Conservation (phyloP, 2,329 filamentous ascomycete species). For the Dactylellina sp. region DNA sequence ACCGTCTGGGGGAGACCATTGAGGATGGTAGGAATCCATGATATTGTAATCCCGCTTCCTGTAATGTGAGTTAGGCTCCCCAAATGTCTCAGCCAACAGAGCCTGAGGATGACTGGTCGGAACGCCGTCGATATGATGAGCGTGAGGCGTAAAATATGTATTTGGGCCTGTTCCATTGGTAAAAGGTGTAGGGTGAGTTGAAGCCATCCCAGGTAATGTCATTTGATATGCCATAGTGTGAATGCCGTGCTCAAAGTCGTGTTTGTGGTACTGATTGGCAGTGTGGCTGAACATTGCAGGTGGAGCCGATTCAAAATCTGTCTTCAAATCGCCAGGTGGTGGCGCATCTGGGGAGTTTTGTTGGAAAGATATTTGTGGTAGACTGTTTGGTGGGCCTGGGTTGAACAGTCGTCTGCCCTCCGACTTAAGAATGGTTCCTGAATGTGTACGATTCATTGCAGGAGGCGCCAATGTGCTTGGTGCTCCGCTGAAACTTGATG, state of each 20-base stretch:
- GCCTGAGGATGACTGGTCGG: slow-evolving; percentile 36
- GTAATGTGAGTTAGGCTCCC: slow-evolving; percentile 27
- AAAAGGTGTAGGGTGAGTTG: slow-evolving; percentile 41
- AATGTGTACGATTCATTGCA: slow-evolving; percentile 48
- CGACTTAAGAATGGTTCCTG: slow-evolving; percentile 42
- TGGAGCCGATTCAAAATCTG: slow-evolving; percentile 32
- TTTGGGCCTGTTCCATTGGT: slow-evolving; percentile 36
- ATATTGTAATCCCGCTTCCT: slow-evolving; percentile 36
- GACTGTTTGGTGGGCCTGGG: slow-evolving; percentile 15
- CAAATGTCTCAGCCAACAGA: slow-evolving; percentile 43
- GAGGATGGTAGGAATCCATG: slow-evolving; percentile 36
- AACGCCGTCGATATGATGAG: slow-evolving; percentile 42
- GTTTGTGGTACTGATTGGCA: slow-evolving; percentile 39
- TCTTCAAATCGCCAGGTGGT: slow-evolving; percentile 41
- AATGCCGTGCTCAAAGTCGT: slow-evolving; percentile 37
- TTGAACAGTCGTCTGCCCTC: slow-evolving; percentile 42
- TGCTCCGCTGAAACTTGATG: slow-evolving; percentile 36
- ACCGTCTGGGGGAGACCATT: slow-evolving; percentile 44
- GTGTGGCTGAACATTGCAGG: slow-evolving; percentile 34
- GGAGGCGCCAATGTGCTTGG: slow-evolving; percentile 28
- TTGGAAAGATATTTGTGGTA: slow-evolving; percentile 44
- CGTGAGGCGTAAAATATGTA: slow-evolving; percentile 42
- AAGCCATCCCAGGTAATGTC: slow-evolving; percentile 35
- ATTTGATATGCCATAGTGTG: slow-evolving; percentile 41
- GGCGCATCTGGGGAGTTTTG: slow-evolving; percentile 50